Base-by-base conservation (phyloP, 257 asterid species). In the Solanum virginianum region DNA sequence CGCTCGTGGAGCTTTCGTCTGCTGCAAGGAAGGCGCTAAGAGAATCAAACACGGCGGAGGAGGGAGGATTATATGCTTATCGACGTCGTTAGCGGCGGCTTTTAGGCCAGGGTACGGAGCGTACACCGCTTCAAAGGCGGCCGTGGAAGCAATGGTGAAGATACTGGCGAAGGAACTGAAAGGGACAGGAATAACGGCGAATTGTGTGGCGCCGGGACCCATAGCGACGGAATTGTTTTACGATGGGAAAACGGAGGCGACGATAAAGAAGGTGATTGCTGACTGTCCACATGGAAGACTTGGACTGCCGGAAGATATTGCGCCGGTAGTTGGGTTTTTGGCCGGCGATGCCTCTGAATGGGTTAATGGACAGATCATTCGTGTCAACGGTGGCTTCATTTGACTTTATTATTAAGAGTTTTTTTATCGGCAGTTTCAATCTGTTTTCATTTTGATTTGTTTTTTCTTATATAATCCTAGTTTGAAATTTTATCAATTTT, bases 111-210 rank as follows among this genome's bases (percentile, higher is more conserved):
- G 94, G 11, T 92, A 74, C 88, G 93, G 89, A 2, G 91, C 94
- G 20, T 94, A 93, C 59, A 75, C 91, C 26, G 96, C 93, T 16
- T 93, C 97, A 22, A 94, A 94, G 69, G 97, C 98, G 49, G 97
- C 97, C 83, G 90, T 91, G 82, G 98, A 94, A 90, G 91, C 94
- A 85, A 91, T 94, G 97, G 87, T 91, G 74, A 93, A 90, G 90
- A 88, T 91, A 32, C 85, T 84, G 82, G 97, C 95, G 9, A 94
- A 93, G 93, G 98, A 94, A 86, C 62, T 93, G 71, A 91, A 90
- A 77, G 98, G 97, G 59, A 92, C 90, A 32, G 90, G 91, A 82
- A 92, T 93, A 54, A 92, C 97, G 24, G 97, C 92, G 12, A 92
- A 92, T 29, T 88, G 89, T 69, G 93, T 93, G 81, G 95, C 94